phyloP scores from a whole-genome alignment of 805 yeast genomes.

The Zygoascus flipseniorum region DNA sequence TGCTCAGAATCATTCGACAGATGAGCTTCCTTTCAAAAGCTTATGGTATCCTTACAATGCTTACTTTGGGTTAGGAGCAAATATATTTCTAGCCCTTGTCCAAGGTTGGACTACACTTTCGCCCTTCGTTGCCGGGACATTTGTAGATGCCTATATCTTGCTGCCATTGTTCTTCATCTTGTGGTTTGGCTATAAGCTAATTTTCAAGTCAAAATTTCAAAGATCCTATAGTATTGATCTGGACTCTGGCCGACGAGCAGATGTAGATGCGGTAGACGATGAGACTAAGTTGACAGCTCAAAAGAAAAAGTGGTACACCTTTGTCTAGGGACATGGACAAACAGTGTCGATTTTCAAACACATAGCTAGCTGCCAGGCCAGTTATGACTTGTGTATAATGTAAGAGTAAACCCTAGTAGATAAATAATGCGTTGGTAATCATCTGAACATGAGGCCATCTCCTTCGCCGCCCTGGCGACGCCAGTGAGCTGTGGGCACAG shows the following conservation, averaged over 20 bases:
- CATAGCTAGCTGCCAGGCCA: no score
- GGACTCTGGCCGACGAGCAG: constrained; percentile 34
- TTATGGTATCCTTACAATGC: constrained; percentile 46
- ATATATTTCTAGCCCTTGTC: constrained; percentile 45
- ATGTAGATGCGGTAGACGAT: constrained; percentile 15
- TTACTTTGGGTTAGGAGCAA: constrained; percentile 40
- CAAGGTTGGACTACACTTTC: constrained; percentile 61
- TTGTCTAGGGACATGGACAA: background rate
- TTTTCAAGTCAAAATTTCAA: constrained; percentile 35
- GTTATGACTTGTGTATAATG: no score
- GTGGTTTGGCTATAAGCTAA: constrained; percentile 31
- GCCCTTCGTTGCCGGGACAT: constrained; percentile 49
- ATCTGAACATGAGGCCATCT: constrained; percentile 64
- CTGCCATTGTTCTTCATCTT: constrained; percentile 47
- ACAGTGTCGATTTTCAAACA: no score
- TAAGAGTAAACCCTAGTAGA: no score
- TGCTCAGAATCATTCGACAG: constrained; percentile 32
- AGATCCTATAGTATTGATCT: constrained; percentile 35
- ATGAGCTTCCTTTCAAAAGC: constrained; percentile 47
- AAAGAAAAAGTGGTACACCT: constrained; percentile 1
- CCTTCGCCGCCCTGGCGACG: constrained; percentile 63
- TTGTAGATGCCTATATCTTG: constrained; percentile 55
- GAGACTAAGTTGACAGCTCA: background rate
- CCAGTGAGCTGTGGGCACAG: constrained; percentile 58
- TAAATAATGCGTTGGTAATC: constrained; percentile 1